Evolutionary conservation across 2,329 filamentous ascomycete genomes (phyloP).

Genomic region (Aspergillus sclerotialis): DNA sequence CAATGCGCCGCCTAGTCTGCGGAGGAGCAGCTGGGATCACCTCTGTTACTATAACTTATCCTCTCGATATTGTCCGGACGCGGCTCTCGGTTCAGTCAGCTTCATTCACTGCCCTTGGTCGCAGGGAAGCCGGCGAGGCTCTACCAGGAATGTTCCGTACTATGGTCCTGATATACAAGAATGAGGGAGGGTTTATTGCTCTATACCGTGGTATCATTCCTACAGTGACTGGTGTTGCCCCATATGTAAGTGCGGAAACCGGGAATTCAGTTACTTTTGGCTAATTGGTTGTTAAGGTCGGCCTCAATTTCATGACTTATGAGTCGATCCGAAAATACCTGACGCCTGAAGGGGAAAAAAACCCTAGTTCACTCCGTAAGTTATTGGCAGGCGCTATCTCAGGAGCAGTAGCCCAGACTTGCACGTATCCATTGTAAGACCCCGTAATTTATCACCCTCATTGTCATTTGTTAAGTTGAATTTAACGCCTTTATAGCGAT

Average conservation of each 20-base stretch:
- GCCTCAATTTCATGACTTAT: conserved; percentile 98
- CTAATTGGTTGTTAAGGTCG: conserved; percentile 53
- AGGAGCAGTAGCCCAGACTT: conserved; percentile 94
- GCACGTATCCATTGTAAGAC: conserved; percentile 92
- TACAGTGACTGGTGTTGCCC: conserved; percentile 89
- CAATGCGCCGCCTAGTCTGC: conserved; percentile 73
- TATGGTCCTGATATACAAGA: conserved; percentile 76
- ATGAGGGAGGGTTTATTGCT: conserved; percentile 75
- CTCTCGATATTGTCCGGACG: conserved; percentile 94
- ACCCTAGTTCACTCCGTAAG: conserved; percentile 73
- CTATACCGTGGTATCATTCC: conserved; percentile 93
- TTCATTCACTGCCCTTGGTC: conserved; percentile 74
- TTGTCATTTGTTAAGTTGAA: not conserved
- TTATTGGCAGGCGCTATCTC: conserved; percentile 84
- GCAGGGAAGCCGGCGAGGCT: conserved; percentile 50
- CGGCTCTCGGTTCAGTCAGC: conserved; percentile 93
- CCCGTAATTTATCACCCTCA: not conserved
- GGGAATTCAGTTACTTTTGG: not conserved
- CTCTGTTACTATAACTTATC: conserved; percentile 90
- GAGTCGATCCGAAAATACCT: conserved; percentile 78
- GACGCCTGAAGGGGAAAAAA: conserved; percentile 79
- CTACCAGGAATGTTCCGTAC: conserved; percentile 91
- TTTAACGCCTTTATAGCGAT: conserved; percentile 50
- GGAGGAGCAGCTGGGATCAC: conserved; percentile 91
- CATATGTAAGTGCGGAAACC: conserved; percentile 60